Conservation (phyloP, 768 basidiomycete species). For the Naganishia randhawae region DNA sequence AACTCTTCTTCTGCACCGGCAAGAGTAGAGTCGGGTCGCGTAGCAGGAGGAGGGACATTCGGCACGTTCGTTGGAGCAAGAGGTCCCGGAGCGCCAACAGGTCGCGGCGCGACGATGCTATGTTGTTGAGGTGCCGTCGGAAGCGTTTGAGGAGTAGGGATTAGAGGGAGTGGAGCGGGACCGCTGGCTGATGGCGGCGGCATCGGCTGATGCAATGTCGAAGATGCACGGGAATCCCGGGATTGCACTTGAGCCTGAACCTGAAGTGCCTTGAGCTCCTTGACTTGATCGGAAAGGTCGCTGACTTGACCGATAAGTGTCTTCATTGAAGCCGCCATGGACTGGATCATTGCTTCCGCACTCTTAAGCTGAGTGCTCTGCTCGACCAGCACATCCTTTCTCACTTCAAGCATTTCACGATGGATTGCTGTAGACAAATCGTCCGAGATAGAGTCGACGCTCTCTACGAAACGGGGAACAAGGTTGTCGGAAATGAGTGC, state of each 20-base stretch:
- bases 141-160: conserved; percentile 24
- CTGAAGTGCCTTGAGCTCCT: conserved; percentile 4
- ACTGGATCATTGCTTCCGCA: conserved; percentile 27
- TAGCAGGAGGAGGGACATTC: neutral
- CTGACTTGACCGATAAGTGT: conserved; percentile 36
- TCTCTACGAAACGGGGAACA: conserved; percentile 34
- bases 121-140: conserved; percentile 14
- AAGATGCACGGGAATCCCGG: neutral
- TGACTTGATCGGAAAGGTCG: conserved; percentile 38
- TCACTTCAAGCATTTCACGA: conserved; percentile 44
- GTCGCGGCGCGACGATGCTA: conserved; percentile 5
- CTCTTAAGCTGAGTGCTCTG: conserved; percentile 23
- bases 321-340: conserved; percentile 34
- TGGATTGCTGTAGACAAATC: conserved; percentile 38
- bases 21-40: neutral
- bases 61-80: neutral
- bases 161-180: conserved; percentile 12
- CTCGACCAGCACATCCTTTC: conserved; percentile 37
- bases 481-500: conserved; percentile 27
- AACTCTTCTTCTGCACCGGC: conserved; percentile 41
- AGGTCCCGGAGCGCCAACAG: neutral
- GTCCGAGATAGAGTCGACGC: conserved; percentile 30
- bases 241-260: conserved; percentile 9
- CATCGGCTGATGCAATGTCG: neutral
- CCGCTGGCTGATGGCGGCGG: neutral